phyloP scores from a whole-genome alignment of 2,329 filamentous ascomycete species.

The Orbilia oligospora region DNA sequence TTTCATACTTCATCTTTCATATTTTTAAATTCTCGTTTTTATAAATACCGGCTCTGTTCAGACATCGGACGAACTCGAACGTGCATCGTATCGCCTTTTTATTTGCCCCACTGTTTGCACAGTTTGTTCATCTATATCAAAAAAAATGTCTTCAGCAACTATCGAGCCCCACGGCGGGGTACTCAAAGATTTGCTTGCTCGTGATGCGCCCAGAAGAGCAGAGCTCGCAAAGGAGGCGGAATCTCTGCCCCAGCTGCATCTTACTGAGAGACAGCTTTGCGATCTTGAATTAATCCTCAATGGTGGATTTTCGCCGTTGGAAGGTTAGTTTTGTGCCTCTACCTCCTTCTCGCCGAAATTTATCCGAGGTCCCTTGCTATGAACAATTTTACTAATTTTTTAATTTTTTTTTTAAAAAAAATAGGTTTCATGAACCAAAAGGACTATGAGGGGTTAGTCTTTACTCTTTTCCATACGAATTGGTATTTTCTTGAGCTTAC shows the following conservation, averaged over 20 bases:
- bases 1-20: conserved; percentile 7
- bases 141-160: conserved; percentile 66
- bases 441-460: conserved; percentile 89
- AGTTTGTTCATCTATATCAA: conserved; percentile 22
- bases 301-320: conserved; percentile 96
- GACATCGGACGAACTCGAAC: conserved; percentile 46
- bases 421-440: conserved; percentile 95
- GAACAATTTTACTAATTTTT: not conserved
- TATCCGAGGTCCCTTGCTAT: not conserved
- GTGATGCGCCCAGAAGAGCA: conserved; percentile 85
- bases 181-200: conserved; percentile 97
- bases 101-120: conserved; percentile 14
- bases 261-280: conserved; percentile 95
- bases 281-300: conserved; percentile 98
- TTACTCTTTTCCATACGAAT: not conserved
- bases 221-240: conserved; percentile 88
- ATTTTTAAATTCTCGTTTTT: not conserved
- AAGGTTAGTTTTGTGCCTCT: conserved; percentile 76
- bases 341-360: not conserved
- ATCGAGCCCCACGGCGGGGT: conserved; percentile 84
- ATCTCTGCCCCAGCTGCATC: conserved; percentile 83
- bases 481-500: conserved; percentile 33
- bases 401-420: not conserved
- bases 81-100: conserved; percentile 18
- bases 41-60: not conserved